Evolutionary conservation across 768 basidiomycete genomes (phyloP), one percentile per base, ranked within the genome.

Genomic region (Russula griseocarnosa): DNA sequence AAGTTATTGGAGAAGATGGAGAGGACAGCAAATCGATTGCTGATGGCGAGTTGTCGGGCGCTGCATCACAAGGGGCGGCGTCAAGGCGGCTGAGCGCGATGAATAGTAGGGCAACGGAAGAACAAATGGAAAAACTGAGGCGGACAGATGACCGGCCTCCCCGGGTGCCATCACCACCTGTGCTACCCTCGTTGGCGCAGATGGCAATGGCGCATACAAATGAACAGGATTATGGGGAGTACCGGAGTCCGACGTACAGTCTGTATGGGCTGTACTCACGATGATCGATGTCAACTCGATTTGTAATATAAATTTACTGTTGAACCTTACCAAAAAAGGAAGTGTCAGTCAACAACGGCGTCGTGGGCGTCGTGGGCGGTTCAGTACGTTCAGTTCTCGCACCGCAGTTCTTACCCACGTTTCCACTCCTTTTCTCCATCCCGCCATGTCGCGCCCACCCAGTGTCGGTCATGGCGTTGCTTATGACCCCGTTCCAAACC

Each of bases 211-310:
- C 83, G 51, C 86, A 87, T 65, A 73, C 76, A 2, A 82, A 87
- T 61, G 81, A 83, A 5, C 82, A 85, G 58, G 84, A 79, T 4
- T 88, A 82, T 73, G 81, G 77, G 7, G 83, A 82, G 54, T 91
- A 92, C 65, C 79, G 84, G 65, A 90, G 90, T 69, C 88, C 90
- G 20, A 92, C 90, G 6, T 92, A 92, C 68, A 92, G 90, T 71
- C 82, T 92, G 60, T 92, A 87, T 70, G 86, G 86, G 46, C 68
- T 90, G 67, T 91, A 91, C 70, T 86, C 74, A 30, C 13, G 32
- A 36, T 36, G 36, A 30, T n/a, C n/a, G n/a, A n/a, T n/a, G n/a
- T n/a, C n/a, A n/a, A 20, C 58, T 62, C 32, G 66, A 60, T 60
- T 63, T 60, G 62, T 60, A 53, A 38, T 18, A 9, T 14, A n/a